Conservation (phyloP, 805 yeast genomes). For the Lipomyces sp. region DNA sequence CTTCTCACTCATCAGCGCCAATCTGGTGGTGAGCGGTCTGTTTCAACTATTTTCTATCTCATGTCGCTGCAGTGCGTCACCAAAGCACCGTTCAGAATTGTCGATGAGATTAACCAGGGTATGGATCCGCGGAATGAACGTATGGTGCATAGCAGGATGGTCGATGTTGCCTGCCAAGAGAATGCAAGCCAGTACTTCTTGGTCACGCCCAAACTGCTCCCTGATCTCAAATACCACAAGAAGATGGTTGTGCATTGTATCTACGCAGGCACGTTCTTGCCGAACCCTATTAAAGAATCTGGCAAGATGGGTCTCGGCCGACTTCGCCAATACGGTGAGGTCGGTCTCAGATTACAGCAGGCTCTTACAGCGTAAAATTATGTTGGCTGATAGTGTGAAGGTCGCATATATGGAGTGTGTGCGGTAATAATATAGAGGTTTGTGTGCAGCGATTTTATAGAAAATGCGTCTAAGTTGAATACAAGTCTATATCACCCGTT, state of each 20-base stretch:
- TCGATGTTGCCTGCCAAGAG: conserved; percentile 74
- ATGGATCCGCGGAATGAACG: conserved; percentile 95
- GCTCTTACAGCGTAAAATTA: not conserved
- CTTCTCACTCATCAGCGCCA: conserved; percentile 84
- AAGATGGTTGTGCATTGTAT: conserved; percentile 88
- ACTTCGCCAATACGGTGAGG: conserved; percentile 24
- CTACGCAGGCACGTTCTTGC: conserved; percentile 53
- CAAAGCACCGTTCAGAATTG: conserved; percentile 88
- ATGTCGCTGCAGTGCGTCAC: conserved; percentile 90
- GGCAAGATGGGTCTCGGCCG: conserved; percentile 23
- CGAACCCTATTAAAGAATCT: conserved; percentile 18
- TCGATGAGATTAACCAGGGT: conserved; percentile 98
- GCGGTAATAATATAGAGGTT: not conserved
- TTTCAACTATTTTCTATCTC: conserved; percentile 86
- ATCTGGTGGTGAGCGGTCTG: conserved; percentile 98
- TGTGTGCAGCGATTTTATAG: not conserved
- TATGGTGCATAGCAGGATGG: conserved; percentile 81
- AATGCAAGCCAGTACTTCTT: conserved; percentile 80
- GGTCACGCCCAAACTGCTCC: conserved; percentile 88
- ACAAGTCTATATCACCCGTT: not conserved
- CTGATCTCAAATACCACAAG: conserved; percentile 74
- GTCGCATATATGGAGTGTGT: too few relatives aligned
- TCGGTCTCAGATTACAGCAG: conserved; percentile 12
- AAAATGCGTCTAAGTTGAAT: not conserved
- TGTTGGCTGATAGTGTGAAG: too few relatives aligned